Base-by-base conservation (phyloP, 345 rosid species). In the Eucalyptus cloeziana region DNA sequence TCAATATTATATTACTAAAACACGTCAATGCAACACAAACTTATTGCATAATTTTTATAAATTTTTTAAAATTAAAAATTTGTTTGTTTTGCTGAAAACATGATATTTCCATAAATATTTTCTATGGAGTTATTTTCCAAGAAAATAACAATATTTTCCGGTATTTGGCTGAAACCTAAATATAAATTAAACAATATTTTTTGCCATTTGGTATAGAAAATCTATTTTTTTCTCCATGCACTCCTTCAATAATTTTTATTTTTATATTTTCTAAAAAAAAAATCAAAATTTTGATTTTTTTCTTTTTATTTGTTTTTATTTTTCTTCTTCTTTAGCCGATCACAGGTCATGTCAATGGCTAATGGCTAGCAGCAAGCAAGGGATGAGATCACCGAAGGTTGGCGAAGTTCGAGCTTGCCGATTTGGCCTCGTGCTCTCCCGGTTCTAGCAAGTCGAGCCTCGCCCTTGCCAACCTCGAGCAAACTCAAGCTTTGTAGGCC, bases 331-430 rank as follows among this genome's bases (percentile, higher is more conserved):
- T 56, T 56, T 12, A 56, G 25, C 13, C 0, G 1, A 24, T 56
- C 62, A 24, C 30, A 5, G 3, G 13, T 25, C 13, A 2, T 1
- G 1, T 0, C 58, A 52, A 52, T 1, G 5, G 1, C 5, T 52
- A 52, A 52, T 24, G 30, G 30, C 30, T 56, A 10, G 6, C 1
- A 24, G 62, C 30, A 56, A 25, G 62, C 62, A 24, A 56, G 30
- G 30, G 62, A 56, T 24, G 27, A 56, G 62, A 22, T 56, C 27
- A 24, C 13, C 1, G 0, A 22, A 56, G 30, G 30, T 56, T 6
- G 3, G 30, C 30, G 2, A 56, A 56, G 6, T 24, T 56, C 13
- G 0, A 56, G 62, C 62, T 56, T 24, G 27, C 13, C 3, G 3
- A 56, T 56, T 8, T 24, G 27, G 62, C 62, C 62, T 56, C 0